phyloP scores from a whole-genome alignment of 352 stramenopile species.

The Globisporangium heterothallicum region DNA sequence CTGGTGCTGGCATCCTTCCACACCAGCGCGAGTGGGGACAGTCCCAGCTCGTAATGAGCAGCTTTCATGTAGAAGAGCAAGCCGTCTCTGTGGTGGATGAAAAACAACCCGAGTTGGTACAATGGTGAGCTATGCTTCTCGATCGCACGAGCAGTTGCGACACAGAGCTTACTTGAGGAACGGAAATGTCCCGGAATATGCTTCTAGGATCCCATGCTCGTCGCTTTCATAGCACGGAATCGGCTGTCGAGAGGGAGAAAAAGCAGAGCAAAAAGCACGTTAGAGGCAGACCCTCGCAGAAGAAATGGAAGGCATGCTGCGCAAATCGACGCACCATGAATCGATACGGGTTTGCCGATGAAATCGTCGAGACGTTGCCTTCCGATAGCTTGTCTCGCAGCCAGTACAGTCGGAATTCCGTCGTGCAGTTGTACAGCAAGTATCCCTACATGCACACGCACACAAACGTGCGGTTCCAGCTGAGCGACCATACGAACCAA shows the following conservation, averaged over 20 bases:
- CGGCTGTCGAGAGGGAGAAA: slow-evolving; percentile 27
- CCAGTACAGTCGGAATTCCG: slow-evolving; percentile 90
- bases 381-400: slow-evolving; percentile 88
- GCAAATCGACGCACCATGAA: slow-evolving; percentile 58
- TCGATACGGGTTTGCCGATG: slow-evolving; percentile 63
- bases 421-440: slow-evolving; percentile 90
- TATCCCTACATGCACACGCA: slow-evolving; percentile 44
- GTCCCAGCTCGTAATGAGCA: slow-evolving; percentile 84
- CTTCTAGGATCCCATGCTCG: slow-evolving; percentile 54
- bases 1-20: slow-evolving; percentile 88
- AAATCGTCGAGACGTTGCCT: slow-evolving; percentile 32
- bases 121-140: no score
- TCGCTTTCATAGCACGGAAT: slow-evolving; percentile 87
- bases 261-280: background rate
- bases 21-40: slow-evolving; percentile 81
- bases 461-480: background rate
- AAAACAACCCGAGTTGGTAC: background rate
- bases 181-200: slow-evolving; percentile 73
- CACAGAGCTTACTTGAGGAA: slow-evolving; percentile 75
- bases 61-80: slow-evolving; percentile 89
- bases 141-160: no score
- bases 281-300: background rate
- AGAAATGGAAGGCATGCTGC: no score
- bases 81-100: slow-evolving; percentile 53
- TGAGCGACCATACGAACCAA: background rate